These are phyloP conservation scores for Pichia cactophila DNA, from an alignment of 1,139 yeast genomes.

Conservation along the genomic window DNA sequence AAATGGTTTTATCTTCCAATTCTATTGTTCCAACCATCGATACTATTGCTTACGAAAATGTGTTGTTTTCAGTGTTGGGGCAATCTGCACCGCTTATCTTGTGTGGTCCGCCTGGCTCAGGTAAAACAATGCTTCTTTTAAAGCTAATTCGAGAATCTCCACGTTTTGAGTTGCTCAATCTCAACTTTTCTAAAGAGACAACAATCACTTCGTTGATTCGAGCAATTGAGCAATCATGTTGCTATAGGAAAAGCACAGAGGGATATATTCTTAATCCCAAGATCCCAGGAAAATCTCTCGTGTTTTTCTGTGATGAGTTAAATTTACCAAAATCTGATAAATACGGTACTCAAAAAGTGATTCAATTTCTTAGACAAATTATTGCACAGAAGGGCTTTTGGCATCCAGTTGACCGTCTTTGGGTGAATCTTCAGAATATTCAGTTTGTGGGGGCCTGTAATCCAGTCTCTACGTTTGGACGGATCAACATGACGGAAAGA, in stretches of 20 bases:
- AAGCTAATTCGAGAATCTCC: slow-evolving; percentile 58
- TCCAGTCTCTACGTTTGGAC: slow-evolving; percentile 77
- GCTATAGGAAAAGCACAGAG: slow-evolving; percentile 43
- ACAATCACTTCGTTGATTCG: slow-evolving; percentile 54
- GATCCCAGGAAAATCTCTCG: slow-evolving; percentile 62
- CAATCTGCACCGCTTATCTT: slow-evolving; percentile 59
- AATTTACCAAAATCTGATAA: slow-evolving; percentile 69
- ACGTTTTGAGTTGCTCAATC: slow-evolving; percentile 51
- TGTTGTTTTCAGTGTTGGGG: slow-evolving; percentile 50
- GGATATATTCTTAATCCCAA: slow-evolving; percentile 56
- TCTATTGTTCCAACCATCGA: slow-evolving; percentile 74
- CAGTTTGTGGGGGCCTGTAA: slow-evolving; percentile 95
- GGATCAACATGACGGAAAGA: slow-evolving; percentile 52
- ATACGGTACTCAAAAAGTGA: slow-evolving; percentile 72
- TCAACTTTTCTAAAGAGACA: slow-evolving; percentile 83
- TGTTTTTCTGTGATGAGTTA: slow-evolving; percentile 87
- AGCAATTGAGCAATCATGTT: slow-evolving; percentile 68
- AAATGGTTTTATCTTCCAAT: slow-evolving; percentile 55
- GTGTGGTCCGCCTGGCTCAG: slow-evolving; percentile 98
- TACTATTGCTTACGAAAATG: slow-evolving; percentile 58
- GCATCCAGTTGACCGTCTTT: slow-evolving; percentile 49
- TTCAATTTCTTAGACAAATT: slow-evolving; percentile 70
- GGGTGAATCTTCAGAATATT: slow-evolving; percentile 61
- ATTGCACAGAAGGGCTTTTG: slow-evolving; percentile 75
- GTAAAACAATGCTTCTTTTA: slow-evolving; percentile 86